phyloP scores from a whole-genome alignment of 2,329 filamentous ascomycete species.

The Aspergillus jensenii region DNA sequence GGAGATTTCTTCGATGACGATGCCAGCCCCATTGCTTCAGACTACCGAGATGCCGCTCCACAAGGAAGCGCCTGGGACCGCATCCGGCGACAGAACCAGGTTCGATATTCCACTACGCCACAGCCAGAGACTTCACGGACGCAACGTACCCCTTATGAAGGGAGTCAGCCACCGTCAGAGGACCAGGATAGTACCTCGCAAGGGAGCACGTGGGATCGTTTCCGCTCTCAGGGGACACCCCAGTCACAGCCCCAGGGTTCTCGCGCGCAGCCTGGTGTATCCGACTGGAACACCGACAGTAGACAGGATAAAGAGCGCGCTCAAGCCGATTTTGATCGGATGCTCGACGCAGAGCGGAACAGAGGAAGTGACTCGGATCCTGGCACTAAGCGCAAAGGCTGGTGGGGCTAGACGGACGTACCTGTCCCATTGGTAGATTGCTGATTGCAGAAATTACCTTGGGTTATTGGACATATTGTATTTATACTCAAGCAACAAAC shows the following conservation, averaged over 20 bases:
- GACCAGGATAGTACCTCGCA: not conserved
- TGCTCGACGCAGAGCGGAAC: conserved; percentile 43
- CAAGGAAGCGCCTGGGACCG: conserved; percentile 39
- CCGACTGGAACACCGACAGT: conserved; percentile 17
- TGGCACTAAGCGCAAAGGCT: conserved; percentile 11
- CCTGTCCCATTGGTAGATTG: too few relatives aligned
- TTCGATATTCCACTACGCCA: not conserved
- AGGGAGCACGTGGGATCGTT: not conserved
- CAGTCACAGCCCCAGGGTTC: not conserved
- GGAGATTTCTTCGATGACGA: conserved; percentile 37
- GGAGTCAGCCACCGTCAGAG: not conserved
- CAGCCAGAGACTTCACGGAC: not conserved
- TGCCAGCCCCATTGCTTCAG: conserved; percentile 36
- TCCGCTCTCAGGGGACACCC: not conserved
- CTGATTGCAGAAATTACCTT: too few relatives aligned
- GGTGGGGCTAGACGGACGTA: conserved; percentile 21
- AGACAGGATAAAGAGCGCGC: conserved; percentile 38
- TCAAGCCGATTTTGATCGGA: conserved; percentile 44
- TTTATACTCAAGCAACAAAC: too few relatives aligned
- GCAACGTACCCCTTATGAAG: not conserved
- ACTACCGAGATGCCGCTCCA: conserved; percentile 24
- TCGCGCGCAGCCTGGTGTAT: not conserved
- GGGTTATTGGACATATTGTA: too few relatives aligned
- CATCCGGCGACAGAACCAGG: conserved; percentile 31
- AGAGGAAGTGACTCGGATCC: conserved; percentile 14